phyloP scores from a whole-genome alignment of 108 stramenopile species.

The Cyclotella sp. region DNA sequence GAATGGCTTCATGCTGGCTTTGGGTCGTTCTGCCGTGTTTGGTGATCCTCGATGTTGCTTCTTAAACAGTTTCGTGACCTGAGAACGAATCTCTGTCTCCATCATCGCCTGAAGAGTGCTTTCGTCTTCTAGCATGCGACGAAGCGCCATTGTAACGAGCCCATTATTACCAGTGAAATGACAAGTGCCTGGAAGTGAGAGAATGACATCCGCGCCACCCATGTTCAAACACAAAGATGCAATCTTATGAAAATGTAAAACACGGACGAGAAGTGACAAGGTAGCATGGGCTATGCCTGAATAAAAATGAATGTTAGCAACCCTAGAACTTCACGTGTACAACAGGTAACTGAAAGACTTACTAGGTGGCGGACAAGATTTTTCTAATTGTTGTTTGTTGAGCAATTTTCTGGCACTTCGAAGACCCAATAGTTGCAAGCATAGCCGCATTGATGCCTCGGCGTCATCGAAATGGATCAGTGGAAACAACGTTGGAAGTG shows the following conservation, averaged over 20 bases:
- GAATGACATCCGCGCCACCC: slow-evolving; percentile 80
- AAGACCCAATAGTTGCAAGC: slow-evolving; percentile 68
- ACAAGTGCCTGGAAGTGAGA: slow-evolving; percentile 62
- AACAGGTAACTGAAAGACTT: background rate
- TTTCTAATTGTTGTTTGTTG: slow-evolving; percentile 29
- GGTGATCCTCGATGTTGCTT: slow-evolving; percentile 52
- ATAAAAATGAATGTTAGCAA: background rate
- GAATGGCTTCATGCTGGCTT: slow-evolving; percentile 59
- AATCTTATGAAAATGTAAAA: slow-evolving; percentile 70
- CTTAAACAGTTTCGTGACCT: slow-evolving; percentile 60
- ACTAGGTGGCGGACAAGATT: slow-evolving; percentile 54
- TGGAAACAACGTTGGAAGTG: slow-evolving; percentile 71
- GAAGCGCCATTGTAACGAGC: slow-evolving; percentile 71
- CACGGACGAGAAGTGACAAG: slow-evolving; percentile 74
- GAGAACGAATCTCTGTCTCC: slow-evolving; percentile 89
- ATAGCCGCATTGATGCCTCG: slow-evolving; percentile 65
- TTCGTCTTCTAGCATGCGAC: slow-evolving; percentile 91
- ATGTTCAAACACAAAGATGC: slow-evolving; percentile 67
- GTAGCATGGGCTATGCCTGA: slow-evolving; percentile 48
- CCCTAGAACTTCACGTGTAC: background rate
- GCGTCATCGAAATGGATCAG: slow-evolving; percentile 56
- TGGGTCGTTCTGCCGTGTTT: slow-evolving; percentile 30
- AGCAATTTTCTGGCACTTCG: slow-evolving; percentile 32
- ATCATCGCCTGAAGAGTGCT: slow-evolving; percentile 83
- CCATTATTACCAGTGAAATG: slow-evolving; percentile 77